phyloP scores from a whole-genome alignment of 2,329 filamentous ascomycete genomes.

The Xylaria sp. region DNA sequence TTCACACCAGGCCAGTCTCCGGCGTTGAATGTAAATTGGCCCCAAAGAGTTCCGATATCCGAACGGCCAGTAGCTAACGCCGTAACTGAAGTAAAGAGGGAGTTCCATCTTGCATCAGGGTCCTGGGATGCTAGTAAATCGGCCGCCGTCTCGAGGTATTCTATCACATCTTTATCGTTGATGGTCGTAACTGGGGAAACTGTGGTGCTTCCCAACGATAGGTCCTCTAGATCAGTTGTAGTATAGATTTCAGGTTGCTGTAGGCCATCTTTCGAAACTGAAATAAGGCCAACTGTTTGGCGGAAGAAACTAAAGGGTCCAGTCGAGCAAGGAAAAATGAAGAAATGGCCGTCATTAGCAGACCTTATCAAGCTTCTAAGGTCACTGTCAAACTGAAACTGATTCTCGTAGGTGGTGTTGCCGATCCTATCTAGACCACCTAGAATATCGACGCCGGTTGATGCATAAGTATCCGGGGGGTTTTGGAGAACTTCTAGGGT shows the following conservation, averaged over 20 bases:
- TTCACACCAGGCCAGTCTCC: constrained; percentile 18
- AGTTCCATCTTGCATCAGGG: constrained; percentile 25
- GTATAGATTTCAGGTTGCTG: constrained; percentile 15
- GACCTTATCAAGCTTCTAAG: constrained; percentile 11
- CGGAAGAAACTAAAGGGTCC: constrained; percentile 19
- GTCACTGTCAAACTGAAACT: constrained; percentile 23
- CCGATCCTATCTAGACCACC: constrained; percentile 25
- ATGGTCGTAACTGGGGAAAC: constrained; percentile 13
- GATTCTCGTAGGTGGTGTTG: constrained; percentile 18
- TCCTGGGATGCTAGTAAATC: constrained; percentile 12
- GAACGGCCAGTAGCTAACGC: constrained; percentile 5
- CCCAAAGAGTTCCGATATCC: neutral
- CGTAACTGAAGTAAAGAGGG: constrained; percentile 4
- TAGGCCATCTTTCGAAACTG: constrained; percentile 17
- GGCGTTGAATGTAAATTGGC: neutral
- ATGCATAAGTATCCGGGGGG: constrained; percentile 22
- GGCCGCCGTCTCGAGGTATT: constrained; percentile 11
- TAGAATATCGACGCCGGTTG: constrained; percentile 19
- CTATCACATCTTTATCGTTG: constrained; percentile 22
- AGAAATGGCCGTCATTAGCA: constrained; percentile 28
- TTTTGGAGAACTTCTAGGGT: constrained; percentile 21
- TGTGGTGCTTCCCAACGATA: neutral
- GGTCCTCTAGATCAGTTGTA: constrained; percentile 3
- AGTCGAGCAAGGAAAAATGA: constrained; percentile 14
- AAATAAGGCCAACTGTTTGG: constrained; percentile 5